Percentiles rank a stretch among this genome's conserved stretches.
Conservation (phyloP, 1,139 yeast species). For the Candida sojae region DNA sequence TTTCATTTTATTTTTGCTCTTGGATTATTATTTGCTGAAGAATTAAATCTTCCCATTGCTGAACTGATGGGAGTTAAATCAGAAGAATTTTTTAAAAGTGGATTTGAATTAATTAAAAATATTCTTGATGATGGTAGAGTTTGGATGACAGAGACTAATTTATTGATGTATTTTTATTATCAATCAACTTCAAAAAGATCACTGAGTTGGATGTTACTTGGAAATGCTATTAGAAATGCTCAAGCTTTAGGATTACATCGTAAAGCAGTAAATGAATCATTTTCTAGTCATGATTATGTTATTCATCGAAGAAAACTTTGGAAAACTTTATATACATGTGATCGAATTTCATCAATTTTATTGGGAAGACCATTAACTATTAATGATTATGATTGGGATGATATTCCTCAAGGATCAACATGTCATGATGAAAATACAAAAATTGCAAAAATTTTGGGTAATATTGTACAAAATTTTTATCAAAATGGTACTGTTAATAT, state of each 20-base stretch:
- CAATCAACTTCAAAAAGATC: slow-evolving; percentile 37
- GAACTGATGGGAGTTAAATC: slow-evolving; percentile 8
- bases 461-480: slow-evolving; percentile 25
- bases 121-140: slow-evolving; percentile 19
- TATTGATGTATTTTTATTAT: slow-evolving; percentile 35
- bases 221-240: slow-evolving; percentile 16
- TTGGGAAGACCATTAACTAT: slow-evolving; percentile 45
- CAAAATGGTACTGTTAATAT: slow-evolving; percentile 33
- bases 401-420: slow-evolving; percentile 13
- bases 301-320: slow-evolving; percentile 34
- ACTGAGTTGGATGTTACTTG: slow-evolving; percentile 35
- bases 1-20: slow-evolving; percentile 14
- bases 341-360: slow-evolving; percentile 37
- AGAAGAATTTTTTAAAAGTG: slow-evolving; percentile 14
- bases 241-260: slow-evolving; percentile 17
- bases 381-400: slow-evolving; percentile 45
- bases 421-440: slow-evolving; percentile 9
- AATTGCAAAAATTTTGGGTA: slow-evolving; percentile 26
- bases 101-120: slow-evolving; percentile 12
- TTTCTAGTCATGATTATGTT: slow-evolving; percentile 10
- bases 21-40: slow-evolving; percentile 15
- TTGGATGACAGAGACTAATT: slow-evolving; percentile 43
- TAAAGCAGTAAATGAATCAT: slow-evolving; percentile 15
- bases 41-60: slow-evolving; percentile 9
- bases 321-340: slow-evolving; percentile 41